A percentile compares a stretch with the other conserved stretches of the same genome.
Conservation (phyloP, 345 rosid species). For the Viola odorata region DNA sequence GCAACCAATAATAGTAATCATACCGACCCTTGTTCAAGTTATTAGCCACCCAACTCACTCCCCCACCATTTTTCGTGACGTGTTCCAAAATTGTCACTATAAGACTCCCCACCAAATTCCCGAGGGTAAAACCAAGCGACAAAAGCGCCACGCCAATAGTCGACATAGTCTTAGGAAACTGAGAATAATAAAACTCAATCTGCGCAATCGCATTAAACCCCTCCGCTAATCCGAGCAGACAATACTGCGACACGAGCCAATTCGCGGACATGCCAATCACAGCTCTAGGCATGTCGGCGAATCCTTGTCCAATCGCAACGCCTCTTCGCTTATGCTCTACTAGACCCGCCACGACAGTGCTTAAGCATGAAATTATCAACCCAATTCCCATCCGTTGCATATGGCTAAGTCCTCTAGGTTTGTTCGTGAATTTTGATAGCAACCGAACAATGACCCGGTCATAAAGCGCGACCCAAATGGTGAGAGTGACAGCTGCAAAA, state of each 20-base stretch:
- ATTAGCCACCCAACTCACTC: conserved; percentile 39
- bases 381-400: conserved; percentile 50
- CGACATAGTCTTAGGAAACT: conserved; percentile 49
- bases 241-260: conserved; percentile 44
- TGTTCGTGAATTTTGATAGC: conserved; percentile 22
- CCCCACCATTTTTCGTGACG: conserved; percentile 17
- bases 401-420: conserved; percentile 26
- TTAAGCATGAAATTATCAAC: conserved; percentile 24
- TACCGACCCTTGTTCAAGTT: conserved; percentile 40
- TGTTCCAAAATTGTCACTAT: conserved; percentile 21
- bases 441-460: conserved; percentile 37
- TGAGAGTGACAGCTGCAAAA: conserved; percentile 32
- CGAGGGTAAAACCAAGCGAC: conserved; percentile 28
- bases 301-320: conserved; percentile 24
- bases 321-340: conserved; percentile 39
- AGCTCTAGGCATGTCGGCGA: conserved; percentile 1
- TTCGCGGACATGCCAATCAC: conserved; percentile 32
- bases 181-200: conserved; percentile 48
- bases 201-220: conserved; percentile 47
- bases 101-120: conserved; percentile 35
- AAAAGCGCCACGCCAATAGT: conserved; percentile 41
- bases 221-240: conserved; percentile 40
- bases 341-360: conserved; percentile 30
- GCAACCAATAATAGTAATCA: conserved; percentile 55
- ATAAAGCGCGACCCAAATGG: conserved; percentile 39